These are phyloP conservation scores for Pythium dissimile DNA, from an alignment of 352 stramenopile genomes.

Conservation along the genomic window DNA sequence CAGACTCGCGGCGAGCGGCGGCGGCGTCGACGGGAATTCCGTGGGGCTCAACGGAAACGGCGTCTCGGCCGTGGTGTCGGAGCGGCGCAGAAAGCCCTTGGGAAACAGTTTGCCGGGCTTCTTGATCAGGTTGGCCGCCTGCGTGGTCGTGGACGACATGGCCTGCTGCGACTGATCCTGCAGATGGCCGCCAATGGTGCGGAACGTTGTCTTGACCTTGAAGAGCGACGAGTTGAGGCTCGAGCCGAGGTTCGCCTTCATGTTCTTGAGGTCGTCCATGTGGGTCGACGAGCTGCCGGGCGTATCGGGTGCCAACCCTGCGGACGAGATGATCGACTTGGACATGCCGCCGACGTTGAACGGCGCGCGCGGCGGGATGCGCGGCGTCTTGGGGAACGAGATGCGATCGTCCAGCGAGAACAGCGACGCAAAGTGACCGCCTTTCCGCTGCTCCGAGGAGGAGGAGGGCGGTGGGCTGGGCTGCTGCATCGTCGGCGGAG, in stretches of 20 bases:
- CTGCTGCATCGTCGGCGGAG: background rate
- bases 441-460: no score
- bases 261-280: slow-evolving; percentile 73
- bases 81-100: slow-evolving; percentile 34
- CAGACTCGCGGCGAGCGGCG: background rate
- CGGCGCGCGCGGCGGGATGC: slow-evolving; percentile 21
- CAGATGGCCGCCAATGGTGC: slow-evolving; percentile 50
- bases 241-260: slow-evolving; percentile 69
- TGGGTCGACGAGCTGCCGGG: background rate
- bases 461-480: slow-evolving; percentile 3
- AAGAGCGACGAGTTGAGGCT: slow-evolving; percentile 67
- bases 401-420: slow-evolving; percentile 66
- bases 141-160: slow-evolving; percentile 18
- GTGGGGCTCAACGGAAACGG: background rate
- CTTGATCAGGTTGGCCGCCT: slow-evolving; percentile 71
- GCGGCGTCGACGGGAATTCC: slow-evolving; percentile 11
- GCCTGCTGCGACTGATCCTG: slow-evolving; percentile 23
- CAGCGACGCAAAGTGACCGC: slow-evolving; percentile 36
- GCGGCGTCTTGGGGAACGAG: slow-evolving; percentile 46
- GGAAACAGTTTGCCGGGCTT: slow-evolving; percentile 60
- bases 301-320: background rate
- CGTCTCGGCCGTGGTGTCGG: slow-evolving; percentile 1
- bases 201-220: slow-evolving; percentile 73
- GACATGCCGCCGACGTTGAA: background rate
- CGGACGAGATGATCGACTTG: slow-evolving; percentile 7